Conservation (phyloP, 371 early-diverging fungal species). For the Mortierella polycephala region DNA sequence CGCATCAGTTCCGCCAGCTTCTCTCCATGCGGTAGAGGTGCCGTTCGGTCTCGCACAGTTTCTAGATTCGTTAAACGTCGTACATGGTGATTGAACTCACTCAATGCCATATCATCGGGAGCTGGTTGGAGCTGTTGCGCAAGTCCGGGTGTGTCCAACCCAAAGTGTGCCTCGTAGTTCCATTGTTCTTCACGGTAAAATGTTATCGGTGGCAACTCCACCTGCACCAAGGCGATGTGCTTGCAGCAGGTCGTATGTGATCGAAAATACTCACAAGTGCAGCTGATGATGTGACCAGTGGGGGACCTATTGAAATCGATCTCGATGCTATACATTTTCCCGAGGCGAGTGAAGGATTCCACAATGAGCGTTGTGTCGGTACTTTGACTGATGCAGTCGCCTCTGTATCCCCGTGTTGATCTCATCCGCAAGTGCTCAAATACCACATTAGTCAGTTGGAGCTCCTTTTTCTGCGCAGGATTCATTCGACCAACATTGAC, state of each 20-base stretch:
- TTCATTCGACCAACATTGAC: conserved; percentile 24
- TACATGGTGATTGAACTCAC: not conserved
- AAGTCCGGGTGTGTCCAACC: not conserved
- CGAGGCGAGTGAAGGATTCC: not conserved
- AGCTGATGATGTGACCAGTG: not conserved
- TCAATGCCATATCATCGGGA: not conserved
- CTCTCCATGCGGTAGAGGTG: conserved; percentile 4
- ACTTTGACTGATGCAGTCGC: not conserved
- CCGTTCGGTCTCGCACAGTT: not conserved
- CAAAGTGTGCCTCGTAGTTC: not conserved
- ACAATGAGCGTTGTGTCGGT: not conserved
- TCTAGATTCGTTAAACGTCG: not conserved
- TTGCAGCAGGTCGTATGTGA: not conserved
- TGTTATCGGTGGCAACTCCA: not conserved
- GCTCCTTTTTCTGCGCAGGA: conserved; percentile 8
- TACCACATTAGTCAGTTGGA: not conserved
- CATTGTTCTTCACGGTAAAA: conserved; percentile 1
- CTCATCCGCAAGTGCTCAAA: not conserved
- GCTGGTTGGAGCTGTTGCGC: not conserved
- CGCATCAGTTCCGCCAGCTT: conserved; percentile 1
- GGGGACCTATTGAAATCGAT: not conserved
- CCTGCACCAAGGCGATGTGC: not conserved
- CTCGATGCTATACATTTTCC: not conserved
- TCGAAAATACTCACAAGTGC: not conserved
- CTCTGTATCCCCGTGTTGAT: not conserved